Conservation (phyloP, 2,329 filamentous ascomycete species). For the Alternaria gansuensis region DNA sequence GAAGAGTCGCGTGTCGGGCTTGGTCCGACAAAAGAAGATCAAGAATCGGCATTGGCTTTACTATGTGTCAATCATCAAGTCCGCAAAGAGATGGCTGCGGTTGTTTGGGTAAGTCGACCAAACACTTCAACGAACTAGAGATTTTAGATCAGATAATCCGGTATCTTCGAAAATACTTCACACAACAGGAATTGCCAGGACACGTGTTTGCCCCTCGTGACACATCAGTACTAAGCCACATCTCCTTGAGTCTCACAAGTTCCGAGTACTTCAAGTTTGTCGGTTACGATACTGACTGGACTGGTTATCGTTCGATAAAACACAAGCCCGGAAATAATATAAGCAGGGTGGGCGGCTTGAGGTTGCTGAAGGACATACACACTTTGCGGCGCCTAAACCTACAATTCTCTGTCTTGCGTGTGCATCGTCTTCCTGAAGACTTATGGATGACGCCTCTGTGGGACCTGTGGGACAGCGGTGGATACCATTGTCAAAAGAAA, state of each 20-base stretch:
- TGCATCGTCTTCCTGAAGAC: background rate
- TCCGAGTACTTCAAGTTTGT: background rate
- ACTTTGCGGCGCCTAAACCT: background rate
- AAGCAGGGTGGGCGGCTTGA: background rate
- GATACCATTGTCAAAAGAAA: background rate
- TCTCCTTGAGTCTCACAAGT: background rate
- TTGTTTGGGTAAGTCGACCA: background rate
- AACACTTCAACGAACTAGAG: background rate
- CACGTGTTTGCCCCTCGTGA: background rate
- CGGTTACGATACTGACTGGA: background rate
- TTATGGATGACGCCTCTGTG: background rate
- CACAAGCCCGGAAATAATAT: too few relatives aligned
- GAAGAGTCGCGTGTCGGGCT: background rate
- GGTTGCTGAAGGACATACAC: background rate
- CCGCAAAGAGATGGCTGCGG: background rate
- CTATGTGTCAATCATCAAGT: background rate
- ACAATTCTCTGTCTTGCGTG: background rate
- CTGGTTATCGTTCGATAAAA: too few relatives aligned
- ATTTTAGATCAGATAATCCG: background rate
- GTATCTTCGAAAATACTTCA: background rate
- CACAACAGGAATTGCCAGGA: background rate
- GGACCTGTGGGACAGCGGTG: background rate
- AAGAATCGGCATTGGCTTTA: background rate
- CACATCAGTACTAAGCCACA: background rate
- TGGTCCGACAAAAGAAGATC: background rate